phyloP scores from a whole-genome alignment of 1,284 basidiomycete species.

The Polyporus tsugae region DNA sequence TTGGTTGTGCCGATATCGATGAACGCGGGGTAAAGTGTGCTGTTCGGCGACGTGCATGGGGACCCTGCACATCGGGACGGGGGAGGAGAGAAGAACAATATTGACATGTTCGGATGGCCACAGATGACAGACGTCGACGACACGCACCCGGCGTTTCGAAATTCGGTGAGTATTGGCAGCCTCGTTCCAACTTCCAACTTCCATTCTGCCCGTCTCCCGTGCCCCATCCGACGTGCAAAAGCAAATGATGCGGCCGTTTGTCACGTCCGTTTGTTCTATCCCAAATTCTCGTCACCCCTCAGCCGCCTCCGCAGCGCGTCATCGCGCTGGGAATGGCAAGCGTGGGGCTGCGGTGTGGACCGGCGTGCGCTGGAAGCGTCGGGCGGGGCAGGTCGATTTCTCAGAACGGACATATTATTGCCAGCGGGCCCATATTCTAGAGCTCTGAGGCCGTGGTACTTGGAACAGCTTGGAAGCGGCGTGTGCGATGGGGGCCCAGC shows the following conservation, averaged over 20 bases:
- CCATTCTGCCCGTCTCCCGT: background rate
- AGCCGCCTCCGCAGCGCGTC: background rate
- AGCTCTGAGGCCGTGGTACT: background rate
- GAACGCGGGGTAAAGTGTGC: background rate
- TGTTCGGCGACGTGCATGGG: background rate
- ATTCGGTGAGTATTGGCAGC: background rate
- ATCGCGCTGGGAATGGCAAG: background rate
- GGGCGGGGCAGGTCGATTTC: constrained; percentile 7
- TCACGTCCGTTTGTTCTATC: background rate
- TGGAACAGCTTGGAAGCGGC: background rate
- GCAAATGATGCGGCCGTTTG: background rate
- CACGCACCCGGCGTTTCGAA: background rate
- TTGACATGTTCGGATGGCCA: no score
- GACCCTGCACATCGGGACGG: background rate
- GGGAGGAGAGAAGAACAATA: background rate
- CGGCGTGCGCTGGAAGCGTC: background rate
- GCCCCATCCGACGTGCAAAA: background rate
- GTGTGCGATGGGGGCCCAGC: background rate
- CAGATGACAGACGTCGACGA: no score
- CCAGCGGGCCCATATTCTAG: constrained; percentile 8
- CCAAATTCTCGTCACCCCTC: no score
- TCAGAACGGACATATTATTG: constrained; percentile 23
- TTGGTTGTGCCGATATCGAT: background rate
- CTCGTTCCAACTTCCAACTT: background rate
- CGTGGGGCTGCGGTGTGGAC: background rate